phyloP scores from a whole-genome alignment of 2,329 filamentous ascomycete genomes.

The Ceratocystis colombiana region DNA sequence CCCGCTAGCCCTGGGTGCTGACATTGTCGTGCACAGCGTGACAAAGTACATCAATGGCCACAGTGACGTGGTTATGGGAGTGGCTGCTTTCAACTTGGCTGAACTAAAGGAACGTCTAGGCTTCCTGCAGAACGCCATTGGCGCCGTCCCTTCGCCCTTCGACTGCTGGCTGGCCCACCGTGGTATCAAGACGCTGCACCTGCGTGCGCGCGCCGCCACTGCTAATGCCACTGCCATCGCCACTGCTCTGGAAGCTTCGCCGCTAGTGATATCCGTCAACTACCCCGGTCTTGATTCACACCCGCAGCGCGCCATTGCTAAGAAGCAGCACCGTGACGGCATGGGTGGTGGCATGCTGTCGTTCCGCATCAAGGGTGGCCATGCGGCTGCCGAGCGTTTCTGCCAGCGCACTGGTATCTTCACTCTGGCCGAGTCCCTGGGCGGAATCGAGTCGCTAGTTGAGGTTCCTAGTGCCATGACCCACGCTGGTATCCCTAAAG shows the following conservation, averaged over 20 bases:
- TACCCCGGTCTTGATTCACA: slow-evolving; percentile 88
- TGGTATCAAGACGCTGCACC: slow-evolving; percentile 90
- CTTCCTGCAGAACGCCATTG: slow-evolving; percentile 96
- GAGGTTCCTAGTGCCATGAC: slow-evolving; percentile 96
- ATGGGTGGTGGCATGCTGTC: slow-evolving; percentile 96
- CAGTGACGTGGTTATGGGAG: slow-evolving; percentile 93
- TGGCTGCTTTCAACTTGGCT: slow-evolving; percentile 86
- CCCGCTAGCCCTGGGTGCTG: slow-evolving; percentile 85
- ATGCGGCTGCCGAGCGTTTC: slow-evolving; percentile 79
- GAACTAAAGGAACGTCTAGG: slow-evolving; percentile 64
- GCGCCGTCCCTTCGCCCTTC: slow-evolving; percentile 86
- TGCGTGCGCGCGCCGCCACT: slow-evolving; percentile 76
- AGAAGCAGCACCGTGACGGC: slow-evolving; percentile 85
- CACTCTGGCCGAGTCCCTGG: slow-evolving; percentile 83
- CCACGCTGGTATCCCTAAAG: slow-evolving; percentile 84
- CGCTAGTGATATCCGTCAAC: slow-evolving; percentile 80
- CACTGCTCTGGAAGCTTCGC: slow-evolving; percentile 63
- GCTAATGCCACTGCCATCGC: slow-evolving; percentile 73
- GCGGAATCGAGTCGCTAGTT: slow-evolving; percentile 82
- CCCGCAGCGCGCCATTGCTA: slow-evolving; percentile 71
- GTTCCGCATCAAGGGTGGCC: slow-evolving; percentile 84
- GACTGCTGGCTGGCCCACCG: slow-evolving; percentile 98
- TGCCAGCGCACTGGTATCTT: slow-evolving; percentile 84
- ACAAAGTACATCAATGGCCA: slow-evolving; percentile 99
- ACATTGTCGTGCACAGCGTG: slow-evolving; percentile 92